These are phyloP conservation scores for Mucor irregularis DNA, from an alignment of 371 early-diverging fungal genomes.

Conservation along the genomic window DNA sequence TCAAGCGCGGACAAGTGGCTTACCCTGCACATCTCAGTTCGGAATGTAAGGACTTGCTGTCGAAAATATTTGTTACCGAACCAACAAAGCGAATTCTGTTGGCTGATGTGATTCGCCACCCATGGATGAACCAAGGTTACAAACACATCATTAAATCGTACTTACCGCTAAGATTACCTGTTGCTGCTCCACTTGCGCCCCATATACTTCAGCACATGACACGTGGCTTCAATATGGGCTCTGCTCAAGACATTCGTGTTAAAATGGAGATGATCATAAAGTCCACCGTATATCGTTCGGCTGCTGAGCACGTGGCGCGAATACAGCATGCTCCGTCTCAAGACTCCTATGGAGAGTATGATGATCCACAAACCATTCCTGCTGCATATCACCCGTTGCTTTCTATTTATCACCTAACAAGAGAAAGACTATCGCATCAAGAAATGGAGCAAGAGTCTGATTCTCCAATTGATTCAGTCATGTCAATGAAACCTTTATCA, in stretches of 20 bases:
- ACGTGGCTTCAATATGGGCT: constrained; percentile 79
- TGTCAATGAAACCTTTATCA: background rate
- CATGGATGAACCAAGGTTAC: constrained; percentile 79
- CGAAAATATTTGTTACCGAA: constrained; percentile 73
- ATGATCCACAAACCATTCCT: constrained; percentile 43
- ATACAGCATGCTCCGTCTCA: constrained; percentile 22
- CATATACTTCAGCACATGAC: constrained; percentile 73
- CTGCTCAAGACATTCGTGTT: constrained; percentile 61
- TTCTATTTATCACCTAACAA: constrained; percentile 83
- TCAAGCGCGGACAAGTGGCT: constrained; percentile 78
- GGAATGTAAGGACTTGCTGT: constrained; percentile 76
- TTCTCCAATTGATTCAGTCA: background rate
- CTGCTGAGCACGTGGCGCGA: constrained; percentile 19
- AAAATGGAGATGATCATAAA: constrained; percentile 55
- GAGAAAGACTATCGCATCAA: constrained; percentile 77
- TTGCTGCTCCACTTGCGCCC: constrained; percentile 65
- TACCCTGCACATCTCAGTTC: constrained; percentile 81
- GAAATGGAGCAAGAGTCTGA: constrained; percentile 56
- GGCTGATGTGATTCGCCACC: constrained; percentile 70
- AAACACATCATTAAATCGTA: constrained; percentile 56
- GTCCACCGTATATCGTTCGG: constrained; percentile 22
- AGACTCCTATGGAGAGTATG: constrained; percentile 49
- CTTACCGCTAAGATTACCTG: constrained; percentile 64
- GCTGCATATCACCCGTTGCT: constrained; percentile 67
- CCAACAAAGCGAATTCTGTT: constrained; percentile 69